Conservation (phyloP, 495 filamentous ascomycete species). For the Penicillium coprophilum region DNA sequence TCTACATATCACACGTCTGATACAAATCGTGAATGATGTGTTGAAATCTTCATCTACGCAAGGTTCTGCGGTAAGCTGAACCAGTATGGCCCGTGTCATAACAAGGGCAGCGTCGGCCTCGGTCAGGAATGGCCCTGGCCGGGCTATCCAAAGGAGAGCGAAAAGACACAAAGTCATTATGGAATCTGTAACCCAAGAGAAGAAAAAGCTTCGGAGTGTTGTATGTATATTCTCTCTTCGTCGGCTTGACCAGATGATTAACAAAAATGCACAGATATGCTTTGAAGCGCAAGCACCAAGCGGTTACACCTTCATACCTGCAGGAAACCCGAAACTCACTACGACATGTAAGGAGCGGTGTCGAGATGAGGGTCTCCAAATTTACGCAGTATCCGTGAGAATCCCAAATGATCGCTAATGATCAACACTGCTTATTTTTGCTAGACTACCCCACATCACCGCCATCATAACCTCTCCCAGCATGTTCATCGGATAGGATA, state of each 20-base stretch:
- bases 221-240: slow-evolving; percentile 42
- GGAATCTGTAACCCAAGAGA: slow-evolving; percentile 57
- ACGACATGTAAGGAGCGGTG: slow-evolving; percentile 77
- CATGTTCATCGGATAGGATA: slow-evolving; percentile 80
- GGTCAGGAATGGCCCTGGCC: slow-evolving; percentile 35
- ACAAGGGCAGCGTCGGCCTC: slow-evolving; percentile 35
- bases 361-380: slow-evolving; percentile 61
- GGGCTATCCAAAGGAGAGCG: slow-evolving; percentile 34
- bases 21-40: slow-evolving; percentile 9
- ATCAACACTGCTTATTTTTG: slow-evolving; percentile 15
- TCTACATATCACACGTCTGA: background rate
- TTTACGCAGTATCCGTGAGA: slow-evolving; percentile 76
- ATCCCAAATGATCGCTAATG: background rate
- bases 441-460: slow-evolving; percentile 47
- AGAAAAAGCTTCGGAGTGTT: slow-evolving; percentile 57
- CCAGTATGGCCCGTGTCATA: slow-evolving; percentile 40
- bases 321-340: slow-evolving; percentile 74
- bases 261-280: slow-evolving; percentile 41
- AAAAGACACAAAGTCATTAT: slow-evolving; percentile 60
- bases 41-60: background rate
- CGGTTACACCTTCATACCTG: slow-evolving; percentile 84
- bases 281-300: slow-evolving; percentile 59
- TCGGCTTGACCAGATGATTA: slow-evolving; percentile 16
- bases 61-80: slow-evolving; percentile 19
- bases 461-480: slow-evolving; percentile 55